phyloP scores from a whole-genome alignment of 2,329 filamentous ascomycete species.

The Corynespora cassiicola region DNA sequence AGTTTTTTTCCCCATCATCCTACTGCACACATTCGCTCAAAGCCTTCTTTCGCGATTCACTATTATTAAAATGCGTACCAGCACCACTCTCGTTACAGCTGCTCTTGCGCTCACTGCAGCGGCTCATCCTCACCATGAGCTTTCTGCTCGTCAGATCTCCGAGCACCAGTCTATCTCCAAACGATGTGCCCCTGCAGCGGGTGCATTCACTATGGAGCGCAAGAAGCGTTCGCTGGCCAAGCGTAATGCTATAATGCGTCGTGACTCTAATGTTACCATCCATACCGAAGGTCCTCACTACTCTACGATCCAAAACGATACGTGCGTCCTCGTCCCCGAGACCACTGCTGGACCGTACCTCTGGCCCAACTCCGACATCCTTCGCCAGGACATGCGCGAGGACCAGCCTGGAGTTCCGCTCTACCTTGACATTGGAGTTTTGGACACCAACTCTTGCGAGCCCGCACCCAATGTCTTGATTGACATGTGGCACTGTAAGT shows the following conservation, averaged over 20 bases:
- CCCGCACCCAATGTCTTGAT: constrained; percentile 43
- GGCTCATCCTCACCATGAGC: constrained; percentile 7
- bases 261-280: constrained; percentile 9
- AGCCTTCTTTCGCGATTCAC: neutral
- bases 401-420: constrained; percentile 46
- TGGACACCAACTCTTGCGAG: constrained; percentile 51
- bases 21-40: neutral
- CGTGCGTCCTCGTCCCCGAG: constrained; percentile 21
- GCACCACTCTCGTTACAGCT: constrained; percentile 2
- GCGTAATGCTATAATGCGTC: constrained; percentile 6
- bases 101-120: constrained; percentile 1
- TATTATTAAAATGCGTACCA: constrained; percentile 7
- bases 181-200: constrained; percentile 6
- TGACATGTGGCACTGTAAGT: constrained; percentile 48
- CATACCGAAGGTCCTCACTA: constrained; percentile 14
- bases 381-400: constrained; percentile 45
- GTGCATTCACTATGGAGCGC: constrained; percentile 6
- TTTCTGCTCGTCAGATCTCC: constrained; percentile 5
- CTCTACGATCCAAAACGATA: constrained; percentile 15
- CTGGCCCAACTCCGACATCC: constrained; percentile 14
- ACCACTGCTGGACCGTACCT: constrained; percentile 30
- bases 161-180: constrained; percentile 3
- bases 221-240: constrained; percentile 9
- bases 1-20: constrained; percentile 5
- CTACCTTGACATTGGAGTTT: constrained; percentile 50